Conservation (phyloP, 371 early-diverging fungal species). For the Fennellomyces sp. region DNA sequence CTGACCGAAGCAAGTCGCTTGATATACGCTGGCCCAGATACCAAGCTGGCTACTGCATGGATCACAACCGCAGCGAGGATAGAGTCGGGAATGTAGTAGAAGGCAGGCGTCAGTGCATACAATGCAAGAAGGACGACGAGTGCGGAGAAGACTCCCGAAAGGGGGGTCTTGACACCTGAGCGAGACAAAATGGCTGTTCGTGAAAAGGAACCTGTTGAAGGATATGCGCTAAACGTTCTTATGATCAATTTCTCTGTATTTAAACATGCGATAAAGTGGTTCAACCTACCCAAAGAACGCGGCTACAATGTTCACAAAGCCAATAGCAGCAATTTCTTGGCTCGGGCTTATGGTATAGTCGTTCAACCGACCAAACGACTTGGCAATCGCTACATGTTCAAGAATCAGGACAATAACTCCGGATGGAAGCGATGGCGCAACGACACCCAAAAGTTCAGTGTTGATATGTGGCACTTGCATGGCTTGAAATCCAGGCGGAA, state of each 20-base stretch:
- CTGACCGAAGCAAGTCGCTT: conserved; percentile 47
- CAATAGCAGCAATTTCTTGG: conserved; percentile 89
- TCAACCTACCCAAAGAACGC: conserved; percentile 83
- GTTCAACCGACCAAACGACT: conserved; percentile 80
- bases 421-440: conserved; percentile 60
- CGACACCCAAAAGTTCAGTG: conserved; percentile 33
- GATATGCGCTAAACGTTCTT: conserved; percentile 46
- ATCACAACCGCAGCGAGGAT: conserved; percentile 82
- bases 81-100: conserved; percentile 85
- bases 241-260: too few relatives aligned
- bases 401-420: conserved; percentile 74
- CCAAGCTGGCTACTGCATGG: conserved; percentile 65
- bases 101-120: conserved; percentile 78
- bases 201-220: conserved; percentile 53
- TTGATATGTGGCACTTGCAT: conserved; percentile 54
- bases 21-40: conserved; percentile 39
- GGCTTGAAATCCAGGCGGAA: conserved; percentile 71
- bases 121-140: conserved; percentile 79
- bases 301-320: conserved; percentile 78
- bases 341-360: conserved; percentile 65
- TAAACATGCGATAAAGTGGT: neutral
- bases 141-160: conserved; percentile 79
- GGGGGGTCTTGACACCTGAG: conserved; percentile 82
- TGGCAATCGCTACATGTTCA: conserved; percentile 85
- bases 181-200: conserved; percentile 76